Base-by-base conservation (phyloP, 257 asterid genomes). In the Gynochthodes officinalis region DNA sequence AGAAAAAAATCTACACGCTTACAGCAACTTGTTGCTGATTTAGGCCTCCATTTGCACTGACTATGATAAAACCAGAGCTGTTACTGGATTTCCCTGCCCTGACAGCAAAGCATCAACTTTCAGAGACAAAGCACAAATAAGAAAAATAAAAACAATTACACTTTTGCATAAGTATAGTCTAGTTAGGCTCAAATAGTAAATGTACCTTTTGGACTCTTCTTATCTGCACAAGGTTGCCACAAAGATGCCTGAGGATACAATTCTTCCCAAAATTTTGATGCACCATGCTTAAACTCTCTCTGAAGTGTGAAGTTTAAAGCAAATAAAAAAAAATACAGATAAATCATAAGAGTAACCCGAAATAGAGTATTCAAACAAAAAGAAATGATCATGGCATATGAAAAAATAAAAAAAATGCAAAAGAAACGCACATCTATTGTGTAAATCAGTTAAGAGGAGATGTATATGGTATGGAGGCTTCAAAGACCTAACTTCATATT, bases 1-100 rank as follows among this genome's bases (percentile, higher is more conserved):
- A 53, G 13, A 28, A 19, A 0, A 15, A 67, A 11, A 46, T 52
- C 33, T 9, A 58, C 40, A 68, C 44, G 40, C 97, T 88, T 85
- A 90, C 96, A 2, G 98, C 98, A 70, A 90, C 97, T 80, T 97
- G 83, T 73, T 90, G 98, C 82, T 93, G 98, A 81, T 90, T 93
- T 63, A 93, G 87, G 60, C 97, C 98, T 57, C 98, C 98, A 55
- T 95, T 95, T 73, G 97, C 97, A 39, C 99, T 92, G 74, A 92
- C 87, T 78, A 90, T 70, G 59, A 95, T 84, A 64, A 78, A 89
- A 49, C 99, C 91, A 39, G 87, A 86, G 73, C 58, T 81, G 71
- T 81, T 84, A 67, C 74, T 82, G 64, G 77, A 69, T 71, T 83
- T 81, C 79, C 79, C 95, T 87, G 89, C 83, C 87, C 92, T 85